A percentile compares a stretch with the other conserved stretches of the same genome.
Evolutionary conservation across 1,284 basidiomycete species (phyloP).

Genomic region (Lentinula novae-zelandiae): DNA sequence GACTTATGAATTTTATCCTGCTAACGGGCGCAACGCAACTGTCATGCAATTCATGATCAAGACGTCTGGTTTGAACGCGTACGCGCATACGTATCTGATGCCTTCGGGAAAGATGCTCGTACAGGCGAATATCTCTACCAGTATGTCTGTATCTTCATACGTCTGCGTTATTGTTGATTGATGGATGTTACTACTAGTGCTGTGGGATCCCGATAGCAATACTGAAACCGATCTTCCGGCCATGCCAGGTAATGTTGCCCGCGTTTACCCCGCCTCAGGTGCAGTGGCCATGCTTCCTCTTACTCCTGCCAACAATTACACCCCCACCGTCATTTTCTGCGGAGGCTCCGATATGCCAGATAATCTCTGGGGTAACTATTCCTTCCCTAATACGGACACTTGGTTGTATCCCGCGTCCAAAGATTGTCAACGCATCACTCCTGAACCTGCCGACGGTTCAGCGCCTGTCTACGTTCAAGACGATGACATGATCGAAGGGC

Average conservation of each 20-base stretch:
- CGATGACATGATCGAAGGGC: constrained; percentile 72
- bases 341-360: constrained; percentile 69
- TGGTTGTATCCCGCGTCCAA: constrained; percentile 67
- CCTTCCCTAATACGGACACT: constrained; percentile 49
- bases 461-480: constrained; percentile 44
- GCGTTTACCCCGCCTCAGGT: constrained; percentile 43
- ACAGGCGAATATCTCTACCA: constrained; percentile 80
- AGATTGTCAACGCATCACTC: constrained; percentile 36
- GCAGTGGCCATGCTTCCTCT: constrained; percentile 80
- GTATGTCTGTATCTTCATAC: constrained; percentile 33
- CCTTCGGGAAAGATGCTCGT: constrained; percentile 82
- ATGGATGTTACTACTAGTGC: constrained; percentile 37
- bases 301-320: constrained; percentile 79
- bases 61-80: constrained; percentile 88
- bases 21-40: constrained; percentile 49
- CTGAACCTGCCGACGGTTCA: constrained; percentile 15
- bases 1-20: constrained; percentile 84
- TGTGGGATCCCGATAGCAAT: constrained; percentile 30
- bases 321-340: constrained; percentile 75
- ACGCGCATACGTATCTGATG: constrained; percentile 83
- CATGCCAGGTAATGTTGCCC: constrained; percentile 51
- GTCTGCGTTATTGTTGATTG: constrained; percentile 15
- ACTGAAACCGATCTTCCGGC: constrained; percentile 45
- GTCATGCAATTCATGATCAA: constrained; percentile 76
- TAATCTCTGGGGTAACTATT: constrained; percentile 57